Evolutionary conservation across 108 stramenopile genomes (phyloP).

Genomic region (Fragilariopsis cylindrus): DNA sequence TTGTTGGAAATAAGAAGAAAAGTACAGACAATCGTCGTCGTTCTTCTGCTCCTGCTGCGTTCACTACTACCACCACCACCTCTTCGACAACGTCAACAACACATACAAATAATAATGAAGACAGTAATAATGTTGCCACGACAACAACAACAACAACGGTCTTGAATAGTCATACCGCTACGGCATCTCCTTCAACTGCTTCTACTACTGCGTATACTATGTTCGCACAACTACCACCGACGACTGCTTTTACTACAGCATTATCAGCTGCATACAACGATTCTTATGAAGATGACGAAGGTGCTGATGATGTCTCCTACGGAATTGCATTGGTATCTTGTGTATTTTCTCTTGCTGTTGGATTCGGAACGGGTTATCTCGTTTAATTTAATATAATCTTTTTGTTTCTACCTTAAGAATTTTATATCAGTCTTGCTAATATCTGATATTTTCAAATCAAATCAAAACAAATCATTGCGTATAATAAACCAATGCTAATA

Average conservation of each 20-base stretch:
- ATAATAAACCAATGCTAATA: too few species aligned
- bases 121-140: too few species aligned
- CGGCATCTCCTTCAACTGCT: neutral
- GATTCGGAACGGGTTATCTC: slow-evolving; percentile 85
- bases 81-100: too few species aligned
- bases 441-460: too few species aligned
- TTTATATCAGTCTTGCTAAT: too few species aligned
- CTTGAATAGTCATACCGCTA: too few species aligned
- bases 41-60: neutral
- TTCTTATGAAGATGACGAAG: slow-evolving; percentile 45
- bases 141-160: too few species aligned
- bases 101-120: too few species aligned
- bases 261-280: slow-evolving; percentile 8
- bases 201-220: neutral
- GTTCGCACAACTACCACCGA: neutral
- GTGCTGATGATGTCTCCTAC: slow-evolving; percentile 68
- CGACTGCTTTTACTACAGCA: neutral
- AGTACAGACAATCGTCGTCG: slow-evolving; percentile 1
- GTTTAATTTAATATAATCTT: slow-evolving; percentile 28
- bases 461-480: too few species aligned
- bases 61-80: too few species aligned
- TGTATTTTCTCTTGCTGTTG: slow-evolving; percentile 79
- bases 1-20: slow-evolving; percentile 8
- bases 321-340: slow-evolving; percentile 81
- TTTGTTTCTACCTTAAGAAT: too few species aligned